Evolutionary conservation across 1,284 basidiomycete species (phyloP).

Genomic region (Ustilago esculenta): DNA sequence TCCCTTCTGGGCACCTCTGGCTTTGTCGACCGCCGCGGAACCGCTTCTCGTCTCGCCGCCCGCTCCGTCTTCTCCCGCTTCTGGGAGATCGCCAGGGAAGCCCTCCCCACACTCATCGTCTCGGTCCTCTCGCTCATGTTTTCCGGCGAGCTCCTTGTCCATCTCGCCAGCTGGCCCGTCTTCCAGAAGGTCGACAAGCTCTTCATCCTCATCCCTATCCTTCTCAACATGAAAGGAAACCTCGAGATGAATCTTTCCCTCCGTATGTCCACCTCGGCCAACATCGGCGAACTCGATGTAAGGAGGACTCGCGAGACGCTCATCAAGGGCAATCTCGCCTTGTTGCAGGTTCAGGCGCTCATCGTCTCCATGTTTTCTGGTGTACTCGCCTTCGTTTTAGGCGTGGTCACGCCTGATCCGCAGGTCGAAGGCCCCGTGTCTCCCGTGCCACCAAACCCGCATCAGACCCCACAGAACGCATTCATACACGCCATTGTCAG

Average conservation of each 20-base stretch:
- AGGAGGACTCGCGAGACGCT: slow-evolving; percentile 75
- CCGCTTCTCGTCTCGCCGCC: slow-evolving; percentile 27
- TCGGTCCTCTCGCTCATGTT: slow-evolving; percentile 74
- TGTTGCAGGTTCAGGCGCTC: slow-evolving; percentile 92
- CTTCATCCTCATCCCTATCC: slow-evolving; percentile 93
- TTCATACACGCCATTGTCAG: slow-evolving; percentile 32
- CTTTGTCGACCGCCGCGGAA: slow-evolving; percentile 47
- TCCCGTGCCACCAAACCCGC: slow-evolving; percentile 7
- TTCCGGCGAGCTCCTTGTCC: slow-evolving; percentile 86
- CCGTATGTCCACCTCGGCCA: slow-evolving; percentile 70
- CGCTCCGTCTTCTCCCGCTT: slow-evolving; percentile 37
- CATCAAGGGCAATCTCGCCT: slow-evolving; percentile 82
- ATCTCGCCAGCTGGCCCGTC: slow-evolving; percentile 85
- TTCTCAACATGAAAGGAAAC: slow-evolving; percentile 95
- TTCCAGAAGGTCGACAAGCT: slow-evolving; percentile 89
- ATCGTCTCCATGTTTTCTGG: slow-evolving; percentile 89
- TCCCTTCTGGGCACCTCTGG: slow-evolving; percentile 39
- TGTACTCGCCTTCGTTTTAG: slow-evolving; percentile 79
- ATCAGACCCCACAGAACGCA: slow-evolving; percentile 31
- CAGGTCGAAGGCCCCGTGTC: slow-evolving; percentile 16
- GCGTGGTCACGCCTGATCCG: slow-evolving; percentile 62
- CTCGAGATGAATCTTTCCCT: slow-evolving; percentile 85
- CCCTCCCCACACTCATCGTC: slow-evolving; percentile 69
- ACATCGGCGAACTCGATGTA: slow-evolving; percentile 88
- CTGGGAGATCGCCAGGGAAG: slow-evolving; percentile 62